These are phyloP conservation scores for Lyophyllum semitale DNA, from an alignment of 768 basidiomycete species.

Conservation along the genomic window DNA sequence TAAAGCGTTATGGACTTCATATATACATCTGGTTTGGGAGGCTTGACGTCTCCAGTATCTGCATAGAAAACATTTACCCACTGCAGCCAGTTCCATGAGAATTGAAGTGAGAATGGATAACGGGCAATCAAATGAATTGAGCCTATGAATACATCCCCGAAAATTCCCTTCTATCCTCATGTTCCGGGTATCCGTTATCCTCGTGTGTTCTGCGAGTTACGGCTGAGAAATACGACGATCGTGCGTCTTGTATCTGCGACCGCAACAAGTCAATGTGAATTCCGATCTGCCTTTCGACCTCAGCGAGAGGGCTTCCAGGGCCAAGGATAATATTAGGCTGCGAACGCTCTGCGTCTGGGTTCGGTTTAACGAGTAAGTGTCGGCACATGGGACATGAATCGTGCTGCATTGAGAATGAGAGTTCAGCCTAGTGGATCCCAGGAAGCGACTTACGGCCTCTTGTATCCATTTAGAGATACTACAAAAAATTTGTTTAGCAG, in stretches of 20 bases:
- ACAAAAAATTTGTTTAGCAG: constrained; percentile 4
- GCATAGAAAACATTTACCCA: not conserved
- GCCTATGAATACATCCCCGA: constrained; percentile 61
- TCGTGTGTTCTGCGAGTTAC: not conserved
- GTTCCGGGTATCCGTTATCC: not conserved
- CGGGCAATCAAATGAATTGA: not conserved
- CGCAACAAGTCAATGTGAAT: constrained; percentile 8
- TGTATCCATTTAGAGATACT: constrained; percentile 69
- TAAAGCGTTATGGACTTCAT: constrained; percentile 4
- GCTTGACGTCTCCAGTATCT: constrained; percentile 6
- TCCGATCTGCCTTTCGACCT: constrained; percentile 13
- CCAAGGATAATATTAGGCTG: constrained; percentile 12
- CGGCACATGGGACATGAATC: constrained; percentile 72
- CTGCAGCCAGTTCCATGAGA: not conserved
- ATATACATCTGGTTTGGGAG: constrained; percentile 6
- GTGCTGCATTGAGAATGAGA: constrained; percentile 39
- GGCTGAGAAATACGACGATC: not conserved
- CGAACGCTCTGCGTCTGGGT: not conserved
- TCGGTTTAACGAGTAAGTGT: constrained; percentile 37
- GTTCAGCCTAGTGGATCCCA: constrained; percentile 4
- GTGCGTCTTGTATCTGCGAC: not conserved
- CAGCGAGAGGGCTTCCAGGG: constrained; percentile 1
- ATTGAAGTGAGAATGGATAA: not conserved
- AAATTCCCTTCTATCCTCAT: constrained; percentile 35
- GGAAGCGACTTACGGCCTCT: constrained; percentile 47